Percentiles rank a stretch among this genome's conserved stretches.
Evolutionary conservation across 2,329 filamentous ascomycete genomes (phyloP).

Genomic region (Aspergillus sp.): DNA sequence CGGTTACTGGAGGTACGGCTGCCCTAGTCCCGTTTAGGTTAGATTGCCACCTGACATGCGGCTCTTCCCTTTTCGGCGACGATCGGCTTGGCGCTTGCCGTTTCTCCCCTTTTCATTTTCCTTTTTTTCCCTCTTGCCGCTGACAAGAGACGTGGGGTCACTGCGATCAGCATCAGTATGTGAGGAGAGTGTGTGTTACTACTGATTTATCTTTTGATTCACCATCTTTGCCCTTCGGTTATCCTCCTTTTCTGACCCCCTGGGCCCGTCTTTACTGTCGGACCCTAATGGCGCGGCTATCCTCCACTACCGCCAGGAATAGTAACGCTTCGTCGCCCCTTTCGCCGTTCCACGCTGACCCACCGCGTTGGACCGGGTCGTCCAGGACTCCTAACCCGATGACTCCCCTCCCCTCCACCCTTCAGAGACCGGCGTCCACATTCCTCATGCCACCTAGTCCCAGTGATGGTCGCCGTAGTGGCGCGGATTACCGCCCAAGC

Average conservation of each 20-base stretch:
- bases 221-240: background rate
- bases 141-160: background rate
- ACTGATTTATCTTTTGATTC: background rate
- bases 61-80: constrained; percentile 51
- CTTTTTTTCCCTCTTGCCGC: background rate
- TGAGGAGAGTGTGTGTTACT: background rate
- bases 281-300: constrained; percentile 12
- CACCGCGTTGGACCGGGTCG: constrained; percentile 36
- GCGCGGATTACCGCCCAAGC: constrained; percentile 77
- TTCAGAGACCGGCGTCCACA: constrained; percentile 62
- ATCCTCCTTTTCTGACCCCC: background rate
- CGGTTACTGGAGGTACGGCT: constrained; percentile 35
- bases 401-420: constrained; percentile 43
- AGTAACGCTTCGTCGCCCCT: constrained; percentile 17
- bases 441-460: constrained; percentile 92
- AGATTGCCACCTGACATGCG: constrained; percentile 47
- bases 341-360: constrained; percentile 36
- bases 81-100: constrained; percentile 27
- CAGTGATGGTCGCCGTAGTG: constrained; percentile 62
- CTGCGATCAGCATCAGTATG: background rate
- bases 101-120: constrained; percentile 12
- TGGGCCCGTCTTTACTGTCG: background rate
- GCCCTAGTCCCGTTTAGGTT: constrained; percentile 42
- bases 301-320: constrained; percentile 10
- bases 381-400: constrained; percentile 30